Evolutionary conservation across 1,284 basidiomycete genomes (phyloP), one percentile per base, ranked within the genome.

Genomic region (Thecaphora thlaspeos): DNA sequence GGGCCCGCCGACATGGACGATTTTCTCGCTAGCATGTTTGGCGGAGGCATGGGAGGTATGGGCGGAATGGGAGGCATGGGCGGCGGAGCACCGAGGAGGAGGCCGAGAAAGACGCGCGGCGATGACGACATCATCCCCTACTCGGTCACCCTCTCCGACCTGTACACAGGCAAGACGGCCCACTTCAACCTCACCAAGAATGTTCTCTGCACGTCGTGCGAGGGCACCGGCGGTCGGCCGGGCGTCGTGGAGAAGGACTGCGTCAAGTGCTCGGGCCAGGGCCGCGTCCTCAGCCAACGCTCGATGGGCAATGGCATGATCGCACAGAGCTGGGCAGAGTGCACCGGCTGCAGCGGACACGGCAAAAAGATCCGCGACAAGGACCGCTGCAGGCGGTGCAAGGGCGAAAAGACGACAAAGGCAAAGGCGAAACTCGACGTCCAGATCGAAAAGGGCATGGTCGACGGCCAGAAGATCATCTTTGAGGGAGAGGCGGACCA

Each of bases 301-400:
- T 63, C 57, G 23, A 64, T 63, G 55, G 67, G 64, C 9, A 61
- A 58, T 26, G 68, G 70, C 36, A 66, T 82, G 48, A 79, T 84
- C 39, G 79, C 80, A 1, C 81, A 82, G 55, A 77, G 79, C 23
- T 81, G 80, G 48, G 73, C 80, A 15, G 80, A 83, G 56, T 97
- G 93, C 73, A 79, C 84, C 18, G 86, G 88, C 43, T 97, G 93
- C 73, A 80, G 85, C 43, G 93, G 93, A 1, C 81, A 81, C 52
- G 93, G 93, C 1, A 83, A 86, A 70, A 88, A 86, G 70, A 79
- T 94, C 37, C 85, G 87, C 50, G 91, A 94, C 67, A 94, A 94
- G 76, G 93, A 96, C 66, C 82, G 86, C 87, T 97, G 93, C 82
- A 96, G 92, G 80, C 93, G 90, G 76, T 98, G 93, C 80, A 93